phyloP scores from a whole-genome alignment of 495 filamentous ascomycete species.

The Aspergillus steynii region DNA sequence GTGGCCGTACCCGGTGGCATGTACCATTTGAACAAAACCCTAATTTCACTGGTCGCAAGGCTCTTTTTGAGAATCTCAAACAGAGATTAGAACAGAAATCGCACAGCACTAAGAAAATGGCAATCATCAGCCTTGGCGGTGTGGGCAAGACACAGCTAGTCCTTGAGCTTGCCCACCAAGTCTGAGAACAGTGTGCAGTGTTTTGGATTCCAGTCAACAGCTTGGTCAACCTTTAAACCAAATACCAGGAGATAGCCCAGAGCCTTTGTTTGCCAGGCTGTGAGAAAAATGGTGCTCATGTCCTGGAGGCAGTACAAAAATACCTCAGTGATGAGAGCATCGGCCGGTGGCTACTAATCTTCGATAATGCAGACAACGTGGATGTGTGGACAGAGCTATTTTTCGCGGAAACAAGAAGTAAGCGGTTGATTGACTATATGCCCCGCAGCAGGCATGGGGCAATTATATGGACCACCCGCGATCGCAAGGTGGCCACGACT shows the following conservation, averaged over 20 bases:
- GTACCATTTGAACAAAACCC: constrained; percentile 7
- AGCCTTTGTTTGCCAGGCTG: constrained; percentile 18
- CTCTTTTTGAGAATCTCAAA: constrained; percentile 1
- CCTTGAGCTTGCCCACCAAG: constrained; percentile 44
- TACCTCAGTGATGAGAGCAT: constrained; percentile 24
- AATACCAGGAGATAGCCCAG: constrained; percentile 42
- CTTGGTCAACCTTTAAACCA: constrained; percentile 38
- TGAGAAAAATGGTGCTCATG: constrained; percentile 18
- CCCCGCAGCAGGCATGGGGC: too few species aligned
- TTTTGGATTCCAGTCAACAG: constrained; percentile 49
- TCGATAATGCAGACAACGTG: constrained; percentile 39
- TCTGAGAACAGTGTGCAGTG: constrained; percentile 42
- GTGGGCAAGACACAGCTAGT: constrained; percentile 54
- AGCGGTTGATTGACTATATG: constrained; percentile 17
- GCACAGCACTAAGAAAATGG: constrained; percentile 15
- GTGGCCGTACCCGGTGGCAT: too few species aligned
- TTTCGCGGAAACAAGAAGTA: constrained; percentile 42
- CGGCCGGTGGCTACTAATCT: constrained; percentile 35
- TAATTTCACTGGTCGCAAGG: constrained; percentile 9
- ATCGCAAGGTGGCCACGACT: too few species aligned
- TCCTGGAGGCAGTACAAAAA: constrained; percentile 24
- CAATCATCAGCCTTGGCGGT: constrained; percentile 46
- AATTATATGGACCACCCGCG: too few species aligned
- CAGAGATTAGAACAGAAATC: background rate
- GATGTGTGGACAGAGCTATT: constrained; percentile 29